These are phyloP conservation scores for Stereum hirsutum DNA, from an alignment of 1,284 basidiomycete genomes.

Conservation along the genomic window DNA sequence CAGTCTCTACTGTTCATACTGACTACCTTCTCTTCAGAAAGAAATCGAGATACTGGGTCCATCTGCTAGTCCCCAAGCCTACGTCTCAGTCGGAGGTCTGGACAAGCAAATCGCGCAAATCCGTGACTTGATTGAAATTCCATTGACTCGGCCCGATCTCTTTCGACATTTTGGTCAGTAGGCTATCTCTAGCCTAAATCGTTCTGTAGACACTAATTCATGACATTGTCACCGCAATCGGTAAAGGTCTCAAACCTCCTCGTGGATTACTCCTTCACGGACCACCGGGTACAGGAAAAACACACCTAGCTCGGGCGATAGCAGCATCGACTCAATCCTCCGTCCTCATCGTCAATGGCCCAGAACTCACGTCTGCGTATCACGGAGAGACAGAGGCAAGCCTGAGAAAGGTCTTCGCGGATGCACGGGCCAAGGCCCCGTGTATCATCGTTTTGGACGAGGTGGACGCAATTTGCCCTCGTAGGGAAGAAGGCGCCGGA, in stretches of 20 bases:
- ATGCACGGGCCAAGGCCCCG: conserved; percentile 76
- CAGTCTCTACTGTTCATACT: no score
- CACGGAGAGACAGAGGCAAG: conserved; percentile 95
- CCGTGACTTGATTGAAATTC: conserved; percentile 91
- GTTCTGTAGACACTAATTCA: not conserved
- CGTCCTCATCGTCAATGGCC: conserved; percentile 87
- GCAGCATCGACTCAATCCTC: conserved; percentile 74
- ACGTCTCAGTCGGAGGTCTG: conserved; percentile 81
- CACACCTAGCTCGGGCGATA: conserved; percentile 85
- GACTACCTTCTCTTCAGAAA: conserved; percentile 3
- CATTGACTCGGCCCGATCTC: conserved; percentile 82
- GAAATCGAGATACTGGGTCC: conserved; percentile 36
- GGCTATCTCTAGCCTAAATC: conserved; percentile 7
- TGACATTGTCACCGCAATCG: conserved; percentile 3
- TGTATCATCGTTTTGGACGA: conserved; percentile 96
- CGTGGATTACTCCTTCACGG: conserved; percentile 87
- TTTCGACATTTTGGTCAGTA: conserved; percentile 78
- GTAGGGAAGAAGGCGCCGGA: conserved; percentile 78
- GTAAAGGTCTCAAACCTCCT: conserved; percentile 75
- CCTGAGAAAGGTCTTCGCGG: conserved; percentile 82
- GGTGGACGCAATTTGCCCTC: conserved; percentile 90
- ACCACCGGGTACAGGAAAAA: conserved; percentile 93
- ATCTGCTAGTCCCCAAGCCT: conserved; percentile 39
- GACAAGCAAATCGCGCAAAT: conserved; percentile 85
- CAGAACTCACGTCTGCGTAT: conserved; percentile 90